Evolutionary conservation across 805 yeast genomes (phyloP).

Genomic region (Saturnispora gosingensis): DNA sequence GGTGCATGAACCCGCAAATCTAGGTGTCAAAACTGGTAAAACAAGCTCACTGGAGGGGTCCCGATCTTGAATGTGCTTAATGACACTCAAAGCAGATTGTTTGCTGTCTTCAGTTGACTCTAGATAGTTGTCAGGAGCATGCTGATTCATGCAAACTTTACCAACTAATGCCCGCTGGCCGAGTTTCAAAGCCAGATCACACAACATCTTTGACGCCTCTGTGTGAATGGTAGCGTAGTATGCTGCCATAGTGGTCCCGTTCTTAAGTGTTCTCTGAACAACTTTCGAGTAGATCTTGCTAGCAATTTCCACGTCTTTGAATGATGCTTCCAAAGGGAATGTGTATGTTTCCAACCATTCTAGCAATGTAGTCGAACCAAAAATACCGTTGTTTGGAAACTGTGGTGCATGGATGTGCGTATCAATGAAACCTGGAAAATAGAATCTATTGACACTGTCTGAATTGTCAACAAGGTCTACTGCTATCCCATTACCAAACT

Average conservation of each 20-base stretch:
- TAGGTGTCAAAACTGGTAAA: conserved; percentile 77
- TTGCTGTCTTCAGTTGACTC: conserved; percentile 49
- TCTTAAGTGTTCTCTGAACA: conserved; percentile 55
- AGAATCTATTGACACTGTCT: conserved; percentile 39
- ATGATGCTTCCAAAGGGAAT: conserved; percentile 75
- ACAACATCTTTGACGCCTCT: conserved; percentile 65
- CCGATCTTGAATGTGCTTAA: conserved; percentile 43
- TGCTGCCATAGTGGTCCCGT: conserved; percentile 89
- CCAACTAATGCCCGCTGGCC: conserved; percentile 92
- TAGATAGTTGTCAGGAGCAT: conserved; percentile 62
- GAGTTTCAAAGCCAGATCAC: conserved; percentile 49
- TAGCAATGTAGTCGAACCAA: conserved; percentile 73
- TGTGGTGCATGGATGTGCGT: conserved; percentile 84
- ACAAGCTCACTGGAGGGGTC: conserved; percentile 48
- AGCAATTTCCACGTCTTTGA: conserved; percentile 48
- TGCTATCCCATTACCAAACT: conserved; percentile 16
- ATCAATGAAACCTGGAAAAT: conserved; percentile 76
- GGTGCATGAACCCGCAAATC: conserved; percentile 88
- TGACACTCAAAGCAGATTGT: conserved; percentile 43
- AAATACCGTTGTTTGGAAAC: conserved; percentile 73
- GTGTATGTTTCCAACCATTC: conserved; percentile 89
- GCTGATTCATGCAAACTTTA: conserved; percentile 86
- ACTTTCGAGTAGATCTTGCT: conserved; percentile 53
- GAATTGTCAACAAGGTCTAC: conserved; percentile 28
- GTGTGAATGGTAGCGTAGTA: conserved; percentile 87